Conservation (phyloP, 495 filamentous ascomycete species). For the Penicillium bialowiezense region DNA sequence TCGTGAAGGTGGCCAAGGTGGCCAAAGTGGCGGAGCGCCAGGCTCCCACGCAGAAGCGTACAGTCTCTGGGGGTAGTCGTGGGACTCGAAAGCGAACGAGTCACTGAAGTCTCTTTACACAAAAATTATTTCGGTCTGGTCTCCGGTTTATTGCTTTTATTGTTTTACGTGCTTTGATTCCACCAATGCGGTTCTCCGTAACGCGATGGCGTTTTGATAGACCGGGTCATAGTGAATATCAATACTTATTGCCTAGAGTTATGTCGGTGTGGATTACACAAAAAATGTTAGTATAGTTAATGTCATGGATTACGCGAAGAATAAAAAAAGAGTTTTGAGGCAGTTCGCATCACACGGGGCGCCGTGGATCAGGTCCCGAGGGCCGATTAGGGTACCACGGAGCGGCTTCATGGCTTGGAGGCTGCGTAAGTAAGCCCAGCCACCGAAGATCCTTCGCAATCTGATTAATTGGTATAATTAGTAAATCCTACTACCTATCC, state of each 20-base stretch:
- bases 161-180: slow-evolving; percentile 5
- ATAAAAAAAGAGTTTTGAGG: too few relatives aligned
- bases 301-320: too few relatives aligned
- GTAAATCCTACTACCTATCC: too few relatives aligned
- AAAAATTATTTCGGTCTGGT: slow-evolving; percentile 1
- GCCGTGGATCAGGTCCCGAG: too few relatives aligned
- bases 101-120: slow-evolving; percentile 18
- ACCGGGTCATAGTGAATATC: not conserved
- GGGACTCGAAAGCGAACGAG: slow-evolving; percentile 25
- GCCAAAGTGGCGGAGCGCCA: slow-evolving; percentile 25
- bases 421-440: too few relatives aligned
- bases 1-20: slow-evolving; percentile 33
- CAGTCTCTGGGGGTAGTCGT: slow-evolving; percentile 16
- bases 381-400: too few relatives aligned
- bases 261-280: too few relatives aligned
- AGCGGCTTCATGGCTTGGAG: too few relatives aligned
- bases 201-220: slow-evolving; percentile 15
- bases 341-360: too few relatives aligned
- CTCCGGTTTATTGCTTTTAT: slow-evolving; percentile 4
- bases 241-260: not conserved
- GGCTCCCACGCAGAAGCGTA: slow-evolving; percentile 18
- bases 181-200: not conserved
- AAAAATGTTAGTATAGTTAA: too few relatives aligned
- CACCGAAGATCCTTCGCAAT: not conserved
- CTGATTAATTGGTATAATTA: not conserved